Evolutionary conservation across 371 early-diverging fungal genomes (phyloP).

Genomic region (Conidiobolus incongruus): DNA sequence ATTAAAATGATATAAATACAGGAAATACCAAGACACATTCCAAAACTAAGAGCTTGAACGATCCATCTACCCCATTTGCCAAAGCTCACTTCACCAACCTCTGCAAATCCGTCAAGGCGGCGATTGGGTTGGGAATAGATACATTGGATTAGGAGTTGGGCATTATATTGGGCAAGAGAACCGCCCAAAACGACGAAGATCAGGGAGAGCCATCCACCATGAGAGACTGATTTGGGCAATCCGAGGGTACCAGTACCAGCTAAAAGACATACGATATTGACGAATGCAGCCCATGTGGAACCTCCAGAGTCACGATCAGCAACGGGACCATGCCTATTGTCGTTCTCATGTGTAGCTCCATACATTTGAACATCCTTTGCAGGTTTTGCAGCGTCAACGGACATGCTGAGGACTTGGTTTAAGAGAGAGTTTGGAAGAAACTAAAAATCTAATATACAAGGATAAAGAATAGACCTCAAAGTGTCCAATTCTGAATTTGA

Average conservation of each 20-base stretch:
- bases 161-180: neutral
- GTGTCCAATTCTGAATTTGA: no score
- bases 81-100: neutral
- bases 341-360: no score
- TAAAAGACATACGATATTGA: neutral
- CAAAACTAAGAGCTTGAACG: neutral
- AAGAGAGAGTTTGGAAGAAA: no score
- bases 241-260: constrained; percentile 2
- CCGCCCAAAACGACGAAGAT: neutral
- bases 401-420: no score
- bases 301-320: no score
- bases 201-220: neutral
- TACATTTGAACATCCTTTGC: no score
- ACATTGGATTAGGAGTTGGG: neutral
- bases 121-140: neutral
- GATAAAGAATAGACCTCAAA: no score
- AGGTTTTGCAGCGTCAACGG: no score
- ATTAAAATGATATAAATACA: constrained; percentile 60
- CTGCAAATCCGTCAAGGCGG: neutral
- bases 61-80: neutral
- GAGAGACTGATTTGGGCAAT: neutral
- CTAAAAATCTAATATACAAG: no score
- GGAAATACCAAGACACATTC: constrained; percentile 19
- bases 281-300: no score
- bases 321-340: no score